Base-by-base conservation (phyloP, 805 yeast species). In the Candida xyloterini region DNA sequence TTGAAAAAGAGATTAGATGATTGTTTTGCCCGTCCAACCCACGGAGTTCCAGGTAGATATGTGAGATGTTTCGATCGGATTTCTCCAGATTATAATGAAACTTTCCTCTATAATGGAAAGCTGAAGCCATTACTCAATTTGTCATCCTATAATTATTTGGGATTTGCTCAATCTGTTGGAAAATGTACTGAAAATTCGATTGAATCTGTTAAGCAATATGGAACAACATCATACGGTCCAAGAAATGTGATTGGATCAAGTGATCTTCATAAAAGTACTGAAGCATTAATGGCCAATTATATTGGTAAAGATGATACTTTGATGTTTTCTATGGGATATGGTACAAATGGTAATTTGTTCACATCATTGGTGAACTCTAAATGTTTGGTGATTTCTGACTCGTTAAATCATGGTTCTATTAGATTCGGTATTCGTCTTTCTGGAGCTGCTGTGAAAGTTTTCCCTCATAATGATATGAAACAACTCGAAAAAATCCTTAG, bases 121-220 rank as follows among this genome's bases (percentile, higher is more conserved):
- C 74, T 84, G 3, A 75, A 78, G 7, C 82, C 83, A 50, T 87
- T 95, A 59, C 70, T 93, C 48, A 93, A 93, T 59, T 72, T 93
- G 41, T 80, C 95, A 3, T 82, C 95, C 3, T 93, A 93, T 66
- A 93, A 93, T 64, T 93, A 93, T 62, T 73, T 93, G 44, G 99
- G 99, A 1, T 93, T 93, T 66, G 99, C 96, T 15, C 98, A 93
- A 66, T 83, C 95, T 38, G 82, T 79, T 48, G 99, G 99, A 44
- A 73, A 71, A 39, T 93, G 99, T 65, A 88, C 97, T 2, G 89
- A 83, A 44, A 73, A 73, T 36, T 84, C 96, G 7, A 68, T 84
- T 48, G 67, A 74, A 28, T 60, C 77, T 27, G 73, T 87, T 29
- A 68, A 74, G n/a, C 66, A 77, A 33, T 79, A 81, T 54, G 98